Evolutionary conservation across 1,284 basidiomycete species (phyloP).

Genomic region (Austroboletus niveus): DNA sequence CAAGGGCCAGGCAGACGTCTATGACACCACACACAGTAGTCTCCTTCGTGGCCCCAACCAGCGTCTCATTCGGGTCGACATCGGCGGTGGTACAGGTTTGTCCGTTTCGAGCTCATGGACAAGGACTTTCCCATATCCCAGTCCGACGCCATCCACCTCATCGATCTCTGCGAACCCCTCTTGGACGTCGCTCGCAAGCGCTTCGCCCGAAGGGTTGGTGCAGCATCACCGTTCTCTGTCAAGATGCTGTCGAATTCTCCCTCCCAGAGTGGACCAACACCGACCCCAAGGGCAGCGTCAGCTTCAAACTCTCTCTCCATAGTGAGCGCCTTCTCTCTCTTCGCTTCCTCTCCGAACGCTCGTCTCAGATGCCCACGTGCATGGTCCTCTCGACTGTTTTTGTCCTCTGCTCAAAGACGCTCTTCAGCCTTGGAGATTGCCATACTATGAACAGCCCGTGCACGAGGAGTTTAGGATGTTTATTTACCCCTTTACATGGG

Average conservation of each 20-base stretch:
- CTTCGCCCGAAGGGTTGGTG: too few relatives aligned
- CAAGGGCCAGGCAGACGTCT: constrained; percentile 66
- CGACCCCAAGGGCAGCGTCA: too few relatives aligned
- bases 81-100: constrained; percentile 77
- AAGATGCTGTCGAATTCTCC: too few relatives aligned
- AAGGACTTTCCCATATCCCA: constrained; percentile 61
- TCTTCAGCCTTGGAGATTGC: constrained; percentile 65
- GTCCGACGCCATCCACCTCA: constrained; percentile 73
- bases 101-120: constrained; percentile 64
- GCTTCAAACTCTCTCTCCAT: constrained; percentile 32
- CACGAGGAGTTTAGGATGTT: constrained; percentile 79
- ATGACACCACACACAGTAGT: constrained; percentile 60
- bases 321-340: constrained; percentile 37
- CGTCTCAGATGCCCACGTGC: constrained; percentile 59
- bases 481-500: constrained; percentile 77
- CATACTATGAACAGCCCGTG: constrained; percentile 71
- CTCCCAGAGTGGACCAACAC: too few relatives aligned
- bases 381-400: constrained; percentile 7
- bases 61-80: constrained; percentile 76
- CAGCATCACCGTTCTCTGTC: too few relatives aligned
- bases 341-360: not conserved
- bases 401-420: not conserved
- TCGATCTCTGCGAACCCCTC: constrained; percentile 56
- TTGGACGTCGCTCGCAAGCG: too few relatives aligned
- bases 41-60: constrained; percentile 61